A percentile compares a stretch with the other conserved stretches of the same genome.
Conservation (phyloP, 345 rosid species). For the Dovyalis caffra region DNA sequence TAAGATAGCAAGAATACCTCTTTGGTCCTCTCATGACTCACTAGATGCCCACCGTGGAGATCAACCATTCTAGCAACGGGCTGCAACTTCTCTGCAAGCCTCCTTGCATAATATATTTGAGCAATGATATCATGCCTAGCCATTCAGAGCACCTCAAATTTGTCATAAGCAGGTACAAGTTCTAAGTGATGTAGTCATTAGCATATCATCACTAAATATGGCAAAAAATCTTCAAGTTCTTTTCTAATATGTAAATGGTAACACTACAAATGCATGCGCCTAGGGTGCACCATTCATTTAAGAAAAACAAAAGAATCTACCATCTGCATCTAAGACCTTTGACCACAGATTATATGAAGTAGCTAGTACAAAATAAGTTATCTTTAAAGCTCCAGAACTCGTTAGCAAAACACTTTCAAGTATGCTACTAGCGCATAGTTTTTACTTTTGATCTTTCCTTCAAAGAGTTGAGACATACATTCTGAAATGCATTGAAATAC, state of each 20-base stretch:
- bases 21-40: constrained; percentile 83
- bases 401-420: background rate
- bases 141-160: constrained; percentile 22
- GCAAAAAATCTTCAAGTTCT: background rate
- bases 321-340: background rate
- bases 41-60: constrained; percentile 95
- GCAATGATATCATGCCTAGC: constrained; percentile 90
- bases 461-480: background rate
- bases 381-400: background rate
- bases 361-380: background rate
- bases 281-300: background rate
- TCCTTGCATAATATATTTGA: constrained; percentile 75
- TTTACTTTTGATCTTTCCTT: background rate
- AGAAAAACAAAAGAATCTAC: background rate
- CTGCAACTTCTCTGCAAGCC: constrained; percentile 74
- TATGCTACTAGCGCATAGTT: background rate
- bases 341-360: background rate
- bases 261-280: background rate
- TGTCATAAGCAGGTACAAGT: constrained; percentile 15
- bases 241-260: background rate
- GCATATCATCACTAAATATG: background rate
- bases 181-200: background rate
- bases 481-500: background rate
- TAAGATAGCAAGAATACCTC: constrained; percentile 56
- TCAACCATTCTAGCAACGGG: constrained; percentile 92